Conservation (phyloP, 176 grass and related monocot genomes). For the Carex littledalei region DNA sequence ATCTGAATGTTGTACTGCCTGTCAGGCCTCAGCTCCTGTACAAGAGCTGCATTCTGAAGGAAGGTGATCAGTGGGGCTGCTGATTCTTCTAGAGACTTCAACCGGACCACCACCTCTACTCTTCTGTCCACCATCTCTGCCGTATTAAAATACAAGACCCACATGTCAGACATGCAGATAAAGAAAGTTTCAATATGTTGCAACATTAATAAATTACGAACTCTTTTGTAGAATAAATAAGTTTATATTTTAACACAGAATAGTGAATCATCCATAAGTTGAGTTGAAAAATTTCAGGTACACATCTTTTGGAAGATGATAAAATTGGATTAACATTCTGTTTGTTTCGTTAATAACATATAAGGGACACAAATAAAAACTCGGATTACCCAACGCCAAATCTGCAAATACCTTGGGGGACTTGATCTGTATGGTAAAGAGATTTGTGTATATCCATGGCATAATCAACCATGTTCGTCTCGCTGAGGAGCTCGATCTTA, state of each 20-base stretch:
- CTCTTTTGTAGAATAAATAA: neutral
- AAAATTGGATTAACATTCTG: neutral
- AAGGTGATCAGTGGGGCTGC: slow-evolving; percentile 62
- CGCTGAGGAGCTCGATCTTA: slow-evolving; percentile 82
- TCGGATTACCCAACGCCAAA: neutral
- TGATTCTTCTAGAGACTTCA: slow-evolving; percentile 59
- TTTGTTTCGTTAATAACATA: neutral
- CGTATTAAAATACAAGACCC: neutral
- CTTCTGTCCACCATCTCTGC: slow-evolving; percentile 68
- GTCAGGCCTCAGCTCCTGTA: slow-evolving; percentile 77
- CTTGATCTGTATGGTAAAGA: slow-evolving; percentile 70
- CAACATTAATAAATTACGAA: neutral
- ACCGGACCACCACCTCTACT: slow-evolving; percentile 60
- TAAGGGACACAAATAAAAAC: neutral
- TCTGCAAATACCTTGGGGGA: slow-evolving; percentile 43
- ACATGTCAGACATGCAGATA: neutral
- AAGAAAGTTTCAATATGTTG: neutral
- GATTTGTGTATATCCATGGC: slow-evolving; percentile 97
- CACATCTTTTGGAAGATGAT: neutral
- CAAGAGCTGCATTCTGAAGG: slow-evolving; percentile 58
- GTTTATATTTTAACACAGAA: neutral
- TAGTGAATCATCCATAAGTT: neutral
- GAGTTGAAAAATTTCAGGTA: neutral
- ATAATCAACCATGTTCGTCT: slow-evolving; percentile 98
- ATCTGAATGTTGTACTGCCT: slow-evolving; percentile 82